Conservation (phyloP, 306 rosid species). For the Vigna radiata region DNA sequence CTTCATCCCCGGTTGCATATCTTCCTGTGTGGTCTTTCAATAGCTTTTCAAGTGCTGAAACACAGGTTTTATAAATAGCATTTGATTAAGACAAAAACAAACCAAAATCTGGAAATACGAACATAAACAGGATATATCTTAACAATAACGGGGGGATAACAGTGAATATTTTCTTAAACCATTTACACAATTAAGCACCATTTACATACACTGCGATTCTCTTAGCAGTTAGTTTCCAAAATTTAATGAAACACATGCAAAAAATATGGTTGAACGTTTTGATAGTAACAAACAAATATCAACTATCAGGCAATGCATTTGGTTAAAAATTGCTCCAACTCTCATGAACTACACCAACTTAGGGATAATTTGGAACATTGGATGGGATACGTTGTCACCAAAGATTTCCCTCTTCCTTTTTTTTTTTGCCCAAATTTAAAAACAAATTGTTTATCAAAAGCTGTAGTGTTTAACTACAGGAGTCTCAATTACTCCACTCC, state of each 20-base stretch:
- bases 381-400: constrained; percentile 9
- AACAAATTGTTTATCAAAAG: not conserved
- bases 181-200: not conserved
- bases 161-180: constrained; percentile 32
- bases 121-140: not conserved
- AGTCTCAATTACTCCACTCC: not conserved
- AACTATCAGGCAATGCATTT: not conserved
- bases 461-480: not conserved
- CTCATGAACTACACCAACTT: constrained; percentile 7
- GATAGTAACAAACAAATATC: not conserved
- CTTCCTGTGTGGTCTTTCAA: constrained; percentile 54
- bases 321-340: too few relatives aligned
- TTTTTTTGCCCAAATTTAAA: not conserved
- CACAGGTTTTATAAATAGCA: constrained; percentile 15
- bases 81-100: constrained; percentile 15
- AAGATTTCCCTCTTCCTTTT: not conserved
- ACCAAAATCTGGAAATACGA: constrained; percentile 17
- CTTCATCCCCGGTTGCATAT: constrained; percentile 61
- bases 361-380: not conserved
- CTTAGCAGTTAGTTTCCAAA: constrained; percentile 11
- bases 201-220: not conserved
- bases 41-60: constrained; percentile 58
- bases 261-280: not conserved
- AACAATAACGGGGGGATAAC: not conserved
- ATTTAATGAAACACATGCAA: not conserved